These are phyloP conservation scores for Aureobasidium sp. DNA, from an alignment of 2,329 filamentous ascomycete species.

Conservation along the genomic window DNA sequence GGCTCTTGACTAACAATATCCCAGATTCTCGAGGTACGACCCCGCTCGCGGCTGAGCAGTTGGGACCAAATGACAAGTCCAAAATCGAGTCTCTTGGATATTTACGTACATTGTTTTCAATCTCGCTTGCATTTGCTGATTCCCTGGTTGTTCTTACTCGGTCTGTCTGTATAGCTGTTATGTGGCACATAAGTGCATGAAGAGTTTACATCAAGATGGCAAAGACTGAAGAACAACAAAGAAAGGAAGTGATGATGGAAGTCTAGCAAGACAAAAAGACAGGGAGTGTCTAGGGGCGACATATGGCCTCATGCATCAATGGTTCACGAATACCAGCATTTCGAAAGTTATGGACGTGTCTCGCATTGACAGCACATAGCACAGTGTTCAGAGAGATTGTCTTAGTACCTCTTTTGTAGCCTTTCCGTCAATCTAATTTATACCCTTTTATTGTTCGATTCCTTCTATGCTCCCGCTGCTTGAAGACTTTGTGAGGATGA, in stretches of 20 bases:
- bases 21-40: conserved; percentile 1
- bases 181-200: neutral
- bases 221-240: neutral
- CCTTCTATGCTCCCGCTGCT: neutral
- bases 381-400: neutral
- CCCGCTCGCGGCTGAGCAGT: neutral
- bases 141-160: neutral
- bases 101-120: conserved; percentile 1
- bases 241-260: neutral
- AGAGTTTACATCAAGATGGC: neutral
- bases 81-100: neutral
- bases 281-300: neutral
- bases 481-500: neutral
- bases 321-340: neutral
- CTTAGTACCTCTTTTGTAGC: neutral
- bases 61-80: neutral
- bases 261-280: neutral
- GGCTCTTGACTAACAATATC: neutral
- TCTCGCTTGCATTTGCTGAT: neutral
- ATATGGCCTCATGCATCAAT: neutral
- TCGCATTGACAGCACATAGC: neutral
- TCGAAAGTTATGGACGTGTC: neutral
- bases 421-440: neutral
- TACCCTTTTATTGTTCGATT: neutral
- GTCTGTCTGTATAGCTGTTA: neutral